Evolutionary conservation across 2,329 filamentous ascomycete genomes (phyloP).

Genomic region (Zasmidium cellare): DNA sequence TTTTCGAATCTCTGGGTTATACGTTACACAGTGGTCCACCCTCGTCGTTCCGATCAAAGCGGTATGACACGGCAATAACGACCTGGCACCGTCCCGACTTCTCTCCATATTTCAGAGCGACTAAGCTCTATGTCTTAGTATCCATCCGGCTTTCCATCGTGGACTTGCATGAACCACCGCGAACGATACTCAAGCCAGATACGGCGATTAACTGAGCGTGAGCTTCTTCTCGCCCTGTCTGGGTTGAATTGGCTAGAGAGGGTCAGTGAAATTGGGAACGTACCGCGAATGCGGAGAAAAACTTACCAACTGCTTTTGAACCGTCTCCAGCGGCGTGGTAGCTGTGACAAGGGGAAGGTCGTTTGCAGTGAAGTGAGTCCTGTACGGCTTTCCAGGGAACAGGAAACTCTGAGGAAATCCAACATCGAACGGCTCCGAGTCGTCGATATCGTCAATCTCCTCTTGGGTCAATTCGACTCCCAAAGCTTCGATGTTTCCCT

Average conservation of each 20-base stretch:
- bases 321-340: constrained; percentile 18
- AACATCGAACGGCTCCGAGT: constrained; percentile 58
- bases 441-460: constrained; percentile 68
- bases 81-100: too few relatives aligned
- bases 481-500: constrained; percentile 69
- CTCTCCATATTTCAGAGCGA: too few relatives aligned
- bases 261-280: constrained; percentile 1
- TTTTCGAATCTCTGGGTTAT: too few relatives aligned
- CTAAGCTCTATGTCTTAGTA: too few relatives aligned
- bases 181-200: too few relatives aligned
- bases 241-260: constrained; percentile 16
- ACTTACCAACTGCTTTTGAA: constrained; percentile 12
- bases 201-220: constrained; percentile 1
- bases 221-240: constrained; percentile 19
- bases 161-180: too few relatives aligned
- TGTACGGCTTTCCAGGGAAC: constrained; percentile 21
- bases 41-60: too few relatives aligned
- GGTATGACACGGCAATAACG: too few relatives aligned
- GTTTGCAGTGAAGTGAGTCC: constrained; percentile 16
- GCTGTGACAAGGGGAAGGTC: constrained; percentile 16
- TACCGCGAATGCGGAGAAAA: not conserved
- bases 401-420: constrained; percentile 22
- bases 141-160: too few relatives aligned
- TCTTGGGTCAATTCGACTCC: constrained; percentile 58
- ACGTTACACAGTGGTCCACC: too few relatives aligned